Conservation (phyloP, 768 basidiomycete genomes). For the Podaxis rugospora region DNA sequence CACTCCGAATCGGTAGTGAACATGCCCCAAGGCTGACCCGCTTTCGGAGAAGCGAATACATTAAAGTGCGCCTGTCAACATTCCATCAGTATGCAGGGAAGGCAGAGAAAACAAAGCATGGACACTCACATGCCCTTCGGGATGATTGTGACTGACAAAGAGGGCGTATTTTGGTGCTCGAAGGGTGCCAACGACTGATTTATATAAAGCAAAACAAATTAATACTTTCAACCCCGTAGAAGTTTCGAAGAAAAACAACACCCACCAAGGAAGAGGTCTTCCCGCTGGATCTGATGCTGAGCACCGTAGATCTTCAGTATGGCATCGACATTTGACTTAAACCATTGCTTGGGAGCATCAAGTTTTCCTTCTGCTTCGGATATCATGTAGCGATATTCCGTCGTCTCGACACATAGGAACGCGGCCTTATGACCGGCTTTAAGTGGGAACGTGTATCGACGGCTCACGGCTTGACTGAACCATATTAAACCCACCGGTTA, state of each 20-base stretch:
- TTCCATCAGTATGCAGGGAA: background rate
- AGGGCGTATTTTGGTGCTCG: slow-evolving; percentile 20
- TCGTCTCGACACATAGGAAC: slow-evolving; percentile 20
- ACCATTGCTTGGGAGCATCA: slow-evolving; percentile 20
- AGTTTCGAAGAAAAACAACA: background rate
- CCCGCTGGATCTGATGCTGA: slow-evolving; percentile 19
- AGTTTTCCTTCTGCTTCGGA: slow-evolving; percentile 14
- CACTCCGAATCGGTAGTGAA: slow-evolving; percentile 15
- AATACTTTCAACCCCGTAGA: background rate
- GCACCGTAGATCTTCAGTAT: slow-evolving; percentile 17
- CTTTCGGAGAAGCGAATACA: slow-evolving; percentile 15
- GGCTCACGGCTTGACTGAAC: background rate
- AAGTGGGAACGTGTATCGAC: slow-evolving; percentile 13
- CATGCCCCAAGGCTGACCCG: slow-evolving; percentile 20
- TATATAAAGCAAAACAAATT: background rate
- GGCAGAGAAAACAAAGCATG: background rate
- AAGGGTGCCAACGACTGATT: slow-evolving; percentile 16
- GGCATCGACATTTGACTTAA: slow-evolving; percentile 19
- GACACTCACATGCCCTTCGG: slow-evolving; percentile 18
- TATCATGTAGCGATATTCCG: slow-evolving; percentile 21
- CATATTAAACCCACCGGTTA: background rate
- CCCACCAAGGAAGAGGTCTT: slow-evolving; percentile 21
- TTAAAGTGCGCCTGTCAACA: slow-evolving; percentile 18
- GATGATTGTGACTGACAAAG: slow-evolving; percentile 20
- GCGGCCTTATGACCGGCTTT: slow-evolving; percentile 19